phyloP scores from a whole-genome alignment of 2,329 filamentous ascomycete species.

The Monilinia fructicola region DNA sequence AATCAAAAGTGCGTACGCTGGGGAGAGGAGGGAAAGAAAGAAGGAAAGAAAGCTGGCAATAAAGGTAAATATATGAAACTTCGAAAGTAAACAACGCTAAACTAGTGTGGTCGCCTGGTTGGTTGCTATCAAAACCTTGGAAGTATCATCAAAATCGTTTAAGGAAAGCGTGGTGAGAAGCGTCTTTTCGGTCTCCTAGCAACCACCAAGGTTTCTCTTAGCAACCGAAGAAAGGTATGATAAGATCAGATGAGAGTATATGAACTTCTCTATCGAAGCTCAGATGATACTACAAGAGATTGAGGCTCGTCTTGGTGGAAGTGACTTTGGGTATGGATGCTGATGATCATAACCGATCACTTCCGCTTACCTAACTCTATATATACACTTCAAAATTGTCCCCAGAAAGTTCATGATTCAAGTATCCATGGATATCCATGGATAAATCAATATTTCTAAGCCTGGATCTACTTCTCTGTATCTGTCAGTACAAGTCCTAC shows the following conservation, averaged over 20 bases:
- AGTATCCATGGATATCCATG: too few relatives aligned
- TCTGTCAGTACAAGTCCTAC: too few relatives aligned
- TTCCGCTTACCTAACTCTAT: too few relatives aligned
- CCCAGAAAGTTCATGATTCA: not conserved
- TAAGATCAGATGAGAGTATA: not conserved
- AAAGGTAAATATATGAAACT: not conserved
- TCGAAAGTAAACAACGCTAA: not conserved
- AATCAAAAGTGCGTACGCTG: conserved; percentile 8
- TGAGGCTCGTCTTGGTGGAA: not conserved
- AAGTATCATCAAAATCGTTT: not conserved
- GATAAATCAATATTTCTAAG: not conserved
- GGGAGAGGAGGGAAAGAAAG: not conserved
- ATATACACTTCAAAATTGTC: not conserved
- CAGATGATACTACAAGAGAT: not conserved
- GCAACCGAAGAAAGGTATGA: not conserved
- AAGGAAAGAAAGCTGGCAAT: not conserved
- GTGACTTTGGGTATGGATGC: not conserved
- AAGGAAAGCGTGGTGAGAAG: too few relatives aligned
- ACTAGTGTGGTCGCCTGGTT: not conserved
- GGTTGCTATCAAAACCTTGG: not conserved
- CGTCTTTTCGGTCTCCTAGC: not conserved
- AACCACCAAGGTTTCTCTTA: not conserved
- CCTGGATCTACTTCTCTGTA: too few relatives aligned
- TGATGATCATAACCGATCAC: not conserved
- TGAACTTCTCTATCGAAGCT: not conserved